Base-by-base conservation (phyloP, 495 filamentous ascomycete genomes). In the Penicillium cataractarum region DNA sequence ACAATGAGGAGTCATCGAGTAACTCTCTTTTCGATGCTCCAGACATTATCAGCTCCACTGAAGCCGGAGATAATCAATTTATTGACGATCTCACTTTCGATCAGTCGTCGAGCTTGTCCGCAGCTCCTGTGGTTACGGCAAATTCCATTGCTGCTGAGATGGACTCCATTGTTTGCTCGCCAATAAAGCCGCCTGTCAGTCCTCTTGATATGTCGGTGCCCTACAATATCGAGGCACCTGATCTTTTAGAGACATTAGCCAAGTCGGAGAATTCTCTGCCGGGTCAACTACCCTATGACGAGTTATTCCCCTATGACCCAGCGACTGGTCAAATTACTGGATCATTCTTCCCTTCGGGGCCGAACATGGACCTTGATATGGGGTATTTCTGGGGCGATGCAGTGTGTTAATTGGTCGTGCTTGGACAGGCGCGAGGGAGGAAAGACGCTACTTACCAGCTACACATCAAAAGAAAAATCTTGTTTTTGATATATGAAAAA, bases 271-370 rank as follows among this genome's bases (percentile, higher is more conserved):
- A 66, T 35, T 57, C 64, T 19, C 6, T 65, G 1, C 61, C 65
- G 26, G 60, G 49, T 6, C 55, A 46, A 21, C 72, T 65, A 55
- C 51, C 64, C 3, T 75, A 70, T 46, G 76, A 78, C n/a, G 75
- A 74, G 17, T 74, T 66, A 24, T 65, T 78, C 46, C 77, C 77
- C 1, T 80, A 76, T 48, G 77, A 80, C 42, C 73, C 76, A 22
- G 65, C 61, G 32, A 77, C 74, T n/a, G 76, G 76, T 17, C 77
- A 80, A 49, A 72, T 80, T 2, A 78, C 75, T 1, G 76, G 75
- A 9, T 78, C 77, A 6, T 78, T 80, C 51, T 80, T 80, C 63
- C 77, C 74, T 24, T 46, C 61, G 3, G 69, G 62, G 21, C 49
- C 66, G 4, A 74, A 73, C 27, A n/a, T 79, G 49, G 73, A 77